A percentile compares a stretch with the other conserved stretches of the same genome.
Conservation (phyloP, 495 filamentous ascomycete species). For the Podospora pseudopauciseta region DNA sequence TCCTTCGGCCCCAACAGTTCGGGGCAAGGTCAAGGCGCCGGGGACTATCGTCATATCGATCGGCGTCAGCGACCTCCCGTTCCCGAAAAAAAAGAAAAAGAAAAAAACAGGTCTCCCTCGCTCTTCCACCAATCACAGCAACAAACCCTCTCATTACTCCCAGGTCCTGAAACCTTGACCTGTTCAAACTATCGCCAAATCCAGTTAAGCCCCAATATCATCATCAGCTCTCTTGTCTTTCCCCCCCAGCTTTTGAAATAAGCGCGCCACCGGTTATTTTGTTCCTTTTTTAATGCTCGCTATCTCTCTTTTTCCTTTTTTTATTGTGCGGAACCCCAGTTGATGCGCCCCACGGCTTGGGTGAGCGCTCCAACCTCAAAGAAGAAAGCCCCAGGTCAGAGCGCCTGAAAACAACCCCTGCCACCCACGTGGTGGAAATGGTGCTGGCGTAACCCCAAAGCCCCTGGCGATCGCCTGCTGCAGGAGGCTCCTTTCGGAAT, state of each 20-base stretch:
- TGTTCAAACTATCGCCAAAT: background rate
- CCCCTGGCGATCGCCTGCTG: slow-evolving; percentile 4
- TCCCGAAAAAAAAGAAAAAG: background rate
- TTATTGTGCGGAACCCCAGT: background rate
- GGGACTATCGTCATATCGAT: background rate
- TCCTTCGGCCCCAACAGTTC: background rate
- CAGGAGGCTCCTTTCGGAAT: background rate
- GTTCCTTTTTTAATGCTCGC: background rate
- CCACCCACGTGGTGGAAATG: background rate
- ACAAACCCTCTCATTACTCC: background rate
- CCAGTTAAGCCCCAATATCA: background rate
- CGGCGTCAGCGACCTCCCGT: background rate
- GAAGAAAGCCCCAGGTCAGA: background rate
- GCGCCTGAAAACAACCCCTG: background rate
- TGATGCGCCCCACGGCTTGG: background rate
- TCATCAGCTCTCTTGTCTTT: background rate
- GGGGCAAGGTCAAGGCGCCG: background rate
- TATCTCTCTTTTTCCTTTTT: background rate
- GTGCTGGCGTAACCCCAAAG: background rate
- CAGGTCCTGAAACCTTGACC: background rate
- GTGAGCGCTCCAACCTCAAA: background rate
- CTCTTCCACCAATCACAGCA: background rate
- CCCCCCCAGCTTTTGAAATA: background rate
- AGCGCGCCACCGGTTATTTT: background rate
- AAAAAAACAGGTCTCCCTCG: background rate